Percentiles rank a stretch among this genome's conserved stretches.
phyloP scores from a whole-genome alignment of 805 yeast genomes.

The Starmerella sirachaensis region DNA sequence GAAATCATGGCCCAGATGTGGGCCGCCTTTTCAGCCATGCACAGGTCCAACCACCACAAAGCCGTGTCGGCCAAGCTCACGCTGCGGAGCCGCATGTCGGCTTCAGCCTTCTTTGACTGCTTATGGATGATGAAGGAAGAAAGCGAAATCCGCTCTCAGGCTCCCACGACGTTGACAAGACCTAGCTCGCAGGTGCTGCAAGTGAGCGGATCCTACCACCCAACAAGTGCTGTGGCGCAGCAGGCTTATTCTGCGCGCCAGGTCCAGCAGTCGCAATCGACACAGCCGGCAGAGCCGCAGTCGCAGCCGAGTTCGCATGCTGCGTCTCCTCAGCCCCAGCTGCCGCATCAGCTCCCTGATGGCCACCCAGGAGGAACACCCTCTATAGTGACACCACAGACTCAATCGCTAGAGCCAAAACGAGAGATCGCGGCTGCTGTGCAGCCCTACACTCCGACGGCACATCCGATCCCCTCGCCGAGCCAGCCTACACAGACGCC shows the following conservation, averaged over 20 bases:
- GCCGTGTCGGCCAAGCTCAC: slow-evolving; percentile 25
- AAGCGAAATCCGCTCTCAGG: slow-evolving; percentile 54
- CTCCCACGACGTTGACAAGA: slow-evolving; percentile 26
- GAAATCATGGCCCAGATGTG: slow-evolving; percentile 92
- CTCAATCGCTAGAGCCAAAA: not conserved
- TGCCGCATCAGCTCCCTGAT: not conserved
- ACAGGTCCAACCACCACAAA: slow-evolving; percentile 32
- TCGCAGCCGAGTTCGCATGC: not conserved
- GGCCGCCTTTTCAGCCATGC: slow-evolving; percentile 63
- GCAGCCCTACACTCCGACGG: not conserved
- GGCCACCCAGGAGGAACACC: too few species aligned
- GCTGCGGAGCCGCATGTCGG: slow-evolving; percentile 78
- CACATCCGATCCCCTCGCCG: not conserved
- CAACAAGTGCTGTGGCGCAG: not conserved
- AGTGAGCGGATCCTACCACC: not conserved
- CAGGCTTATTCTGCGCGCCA: too few species aligned
- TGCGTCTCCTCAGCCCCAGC: slow-evolving; percentile 1
- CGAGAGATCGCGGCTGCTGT: not conserved
- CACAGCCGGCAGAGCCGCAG: not conserved
- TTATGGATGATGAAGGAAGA: slow-evolving; percentile 73
- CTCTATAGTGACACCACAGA: not conserved
- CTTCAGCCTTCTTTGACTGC: slow-evolving; percentile 85
- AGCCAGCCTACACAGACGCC: not conserved
- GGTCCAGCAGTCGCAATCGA: too few species aligned
- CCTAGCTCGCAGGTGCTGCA: not conserved